These are phyloP conservation scores for Saururus chinensis DNA, from an alignment of 164 flowering plant genomes.

Conservation along the genomic window DNA sequence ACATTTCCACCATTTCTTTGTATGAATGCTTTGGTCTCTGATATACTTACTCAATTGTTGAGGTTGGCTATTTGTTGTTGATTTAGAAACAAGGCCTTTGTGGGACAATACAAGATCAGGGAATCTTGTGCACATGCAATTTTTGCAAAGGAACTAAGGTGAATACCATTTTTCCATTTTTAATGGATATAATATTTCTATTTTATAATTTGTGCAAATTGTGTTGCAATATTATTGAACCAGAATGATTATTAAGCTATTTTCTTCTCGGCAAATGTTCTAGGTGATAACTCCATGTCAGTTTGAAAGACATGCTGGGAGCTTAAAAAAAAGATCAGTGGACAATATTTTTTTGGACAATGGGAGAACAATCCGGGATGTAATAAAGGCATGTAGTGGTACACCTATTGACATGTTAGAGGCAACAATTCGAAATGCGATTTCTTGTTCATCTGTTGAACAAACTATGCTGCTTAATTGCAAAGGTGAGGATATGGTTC, in stretches of 20 bases:
- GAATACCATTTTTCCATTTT: conserved; percentile 13
- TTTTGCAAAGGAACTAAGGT: conserved; percentile 53
- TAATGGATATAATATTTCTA: too few species aligned
- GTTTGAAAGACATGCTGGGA: conserved; percentile 76
- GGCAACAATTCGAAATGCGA: conserved; percentile 24
- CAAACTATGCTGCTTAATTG: conserved; percentile 32
- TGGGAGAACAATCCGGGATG: conserved; percentile 54
- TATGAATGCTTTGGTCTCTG: background rate
- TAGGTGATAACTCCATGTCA: conserved; percentile 53
- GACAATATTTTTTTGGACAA: conserved; percentile 64
- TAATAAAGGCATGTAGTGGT: conserved; percentile 46
- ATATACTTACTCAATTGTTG: background rate
- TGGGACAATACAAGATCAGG: conserved; percentile 52
- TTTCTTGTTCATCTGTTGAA: conserved; percentile 18
- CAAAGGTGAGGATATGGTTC: conserved; percentile 28
- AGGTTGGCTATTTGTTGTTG: background rate
- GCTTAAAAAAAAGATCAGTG: conserved; percentile 57
- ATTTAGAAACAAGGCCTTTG: conserved; percentile 27
- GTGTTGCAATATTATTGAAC: background rate
- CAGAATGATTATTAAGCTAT: background rate
- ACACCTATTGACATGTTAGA: conserved; percentile 35
- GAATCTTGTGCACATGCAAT: conserved; percentile 57
- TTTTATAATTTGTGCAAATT: background rate
- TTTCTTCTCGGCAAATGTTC: background rate
- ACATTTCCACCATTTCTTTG: too few species aligned